Conservation (phyloP, 805 yeast genomes). For the Candida adriatica region DNA sequence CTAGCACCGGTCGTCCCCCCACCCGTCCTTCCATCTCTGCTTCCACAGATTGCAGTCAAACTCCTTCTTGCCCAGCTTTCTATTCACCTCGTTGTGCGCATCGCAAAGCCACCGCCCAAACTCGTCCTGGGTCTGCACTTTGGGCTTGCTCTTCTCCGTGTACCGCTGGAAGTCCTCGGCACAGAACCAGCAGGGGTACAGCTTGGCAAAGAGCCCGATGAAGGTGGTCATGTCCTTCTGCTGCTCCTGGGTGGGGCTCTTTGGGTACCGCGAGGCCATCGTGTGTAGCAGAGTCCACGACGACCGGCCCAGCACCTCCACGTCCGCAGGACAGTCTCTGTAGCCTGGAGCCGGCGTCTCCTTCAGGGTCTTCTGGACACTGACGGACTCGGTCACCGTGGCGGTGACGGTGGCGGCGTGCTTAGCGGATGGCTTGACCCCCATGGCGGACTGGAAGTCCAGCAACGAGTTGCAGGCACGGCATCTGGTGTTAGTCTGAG, state of each 20-base stretch:
- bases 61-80: slow-evolving; percentile 73
- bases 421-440: slow-evolving; percentile 7
- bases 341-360: slow-evolving; percentile 23
- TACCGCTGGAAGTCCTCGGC: slow-evolving; percentile 75
- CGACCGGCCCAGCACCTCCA: slow-evolving; percentile 67
- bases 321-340: slow-evolving; percentile 81
- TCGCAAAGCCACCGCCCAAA: slow-evolving; percentile 90
- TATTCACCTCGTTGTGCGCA: slow-evolving; percentile 93
- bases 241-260: slow-evolving; percentile 48
- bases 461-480: slow-evolving; percentile 79
- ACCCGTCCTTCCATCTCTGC: slow-evolving; percentile 91
- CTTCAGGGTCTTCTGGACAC: slow-evolving; percentile 14
- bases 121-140: slow-evolving; percentile 60
- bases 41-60: slow-evolving; percentile 91
- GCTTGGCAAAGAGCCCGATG: slow-evolving; percentile 59
- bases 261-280: slow-evolving; percentile 86
- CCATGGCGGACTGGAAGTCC: slow-evolving; percentile 66
- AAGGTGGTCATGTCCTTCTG: slow-evolving; percentile 71
- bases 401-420: slow-evolving; percentile 7
- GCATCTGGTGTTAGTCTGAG: slow-evolving; percentile 33
- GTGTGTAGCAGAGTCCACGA: slow-evolving; percentile 93
- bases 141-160: slow-evolving; percentile 42
- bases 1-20: slow-evolving; percentile 41
- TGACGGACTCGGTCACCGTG: slow-evolving; percentile 5
- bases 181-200: slow-evolving; percentile 94